These are phyloP conservation scores for Glonium stellatum DNA, from an alignment of 495 filamentous ascomycete genomes.

Conservation along the genomic window DNA sequence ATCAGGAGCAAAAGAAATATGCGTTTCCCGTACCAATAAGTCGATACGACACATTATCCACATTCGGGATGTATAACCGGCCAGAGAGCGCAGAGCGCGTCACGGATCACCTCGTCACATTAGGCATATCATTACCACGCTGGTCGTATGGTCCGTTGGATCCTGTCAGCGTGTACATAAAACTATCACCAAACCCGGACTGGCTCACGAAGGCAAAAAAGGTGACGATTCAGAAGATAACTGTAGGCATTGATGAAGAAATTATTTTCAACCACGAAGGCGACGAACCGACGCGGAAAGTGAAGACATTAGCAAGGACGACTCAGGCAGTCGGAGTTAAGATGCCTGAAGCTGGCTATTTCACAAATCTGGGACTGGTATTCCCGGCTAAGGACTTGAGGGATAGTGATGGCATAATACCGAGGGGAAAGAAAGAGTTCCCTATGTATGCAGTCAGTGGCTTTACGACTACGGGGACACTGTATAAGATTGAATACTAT, in stretches of 20 bases:
- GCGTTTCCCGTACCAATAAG: constrained; percentile 83
- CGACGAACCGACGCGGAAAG: constrained; percentile 88
- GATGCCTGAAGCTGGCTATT: constrained; percentile 78
- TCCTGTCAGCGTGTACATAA: constrained; percentile 92
- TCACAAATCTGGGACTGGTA: constrained; percentile 82
- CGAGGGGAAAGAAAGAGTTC: constrained; percentile 76
- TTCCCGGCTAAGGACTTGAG: constrained; percentile 87
- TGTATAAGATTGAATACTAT: constrained; percentile 98
- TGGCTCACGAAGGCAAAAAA: constrained; percentile 83
- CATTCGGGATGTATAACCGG: constrained; percentile 98
- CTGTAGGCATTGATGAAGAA: constrained; percentile 90
- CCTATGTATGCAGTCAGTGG: constrained; percentile 81
- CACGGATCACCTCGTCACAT: constrained; percentile 82
- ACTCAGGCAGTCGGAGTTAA: constrained; percentile 74
- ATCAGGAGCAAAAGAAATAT: constrained; percentile 78
- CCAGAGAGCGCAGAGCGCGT: constrained; percentile 80
- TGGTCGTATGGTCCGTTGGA: constrained; percentile 97
- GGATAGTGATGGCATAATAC: constrained; percentile 82
- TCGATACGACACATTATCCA: constrained; percentile 92
- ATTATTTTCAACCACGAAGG: constrained; percentile 97
- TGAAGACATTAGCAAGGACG: constrained; percentile 78
- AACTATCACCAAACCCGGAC: constrained; percentile 82
- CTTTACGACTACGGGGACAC: constrained; percentile 86
- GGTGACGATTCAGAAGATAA: constrained; percentile 91
- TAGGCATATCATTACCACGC: constrained; percentile 82